Base-by-base conservation (phyloP, 495 filamentous ascomycete species). In the Patellaria atrata region DNA sequence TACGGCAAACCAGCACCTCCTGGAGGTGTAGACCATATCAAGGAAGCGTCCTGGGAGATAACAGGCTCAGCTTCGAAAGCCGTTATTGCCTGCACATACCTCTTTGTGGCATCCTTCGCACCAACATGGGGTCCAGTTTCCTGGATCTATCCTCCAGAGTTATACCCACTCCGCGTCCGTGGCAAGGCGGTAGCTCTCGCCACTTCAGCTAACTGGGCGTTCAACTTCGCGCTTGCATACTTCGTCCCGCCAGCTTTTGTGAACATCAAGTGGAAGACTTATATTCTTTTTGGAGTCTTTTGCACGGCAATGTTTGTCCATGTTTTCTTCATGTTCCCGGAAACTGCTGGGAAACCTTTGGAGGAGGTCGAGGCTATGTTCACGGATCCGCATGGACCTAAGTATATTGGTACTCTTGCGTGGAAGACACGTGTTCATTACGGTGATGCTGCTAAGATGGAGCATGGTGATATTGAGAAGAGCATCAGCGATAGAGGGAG, bases 291-390 rank as follows among this genome's bases (percentile, higher is more conserved):
- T 43, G 81, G 76, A 22, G 70, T 76, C 6, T 86, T 86, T 53
- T 79, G 72, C 53, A 70, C 71, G 32, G 58, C 61, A 37, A 82
- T 81, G 72, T 68, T 70, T 30, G 48, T 81, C 13, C 82, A 86
- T 48, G 68, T 73, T n/a, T 82, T 71, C 60, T 82, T 86, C 58
- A 57, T 79, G 44, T 83, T 87, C 64, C 82, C 80, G 1, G 81
- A 89, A 55, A 86, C 80, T 0, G 65, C 69, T n/a, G 79, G 79
- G 33, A 83, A 83, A 64, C 76, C 79, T 9, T 65, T 86, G 2
- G 82, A 85, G 41, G 79, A 86, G 45, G 63, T 82, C 12, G 75
- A 77, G 29, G 60, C 55, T 23, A 74, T 83, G 45, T 87, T 87
- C 52, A 74, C 74, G 36, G 63, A 70, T 32, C 67, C 65, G 1